These are phyloP conservation scores for Cyphellophora attinorum DNA, from an alignment of 2,329 filamentous ascomycete species.

Conservation along the genomic window DNA sequence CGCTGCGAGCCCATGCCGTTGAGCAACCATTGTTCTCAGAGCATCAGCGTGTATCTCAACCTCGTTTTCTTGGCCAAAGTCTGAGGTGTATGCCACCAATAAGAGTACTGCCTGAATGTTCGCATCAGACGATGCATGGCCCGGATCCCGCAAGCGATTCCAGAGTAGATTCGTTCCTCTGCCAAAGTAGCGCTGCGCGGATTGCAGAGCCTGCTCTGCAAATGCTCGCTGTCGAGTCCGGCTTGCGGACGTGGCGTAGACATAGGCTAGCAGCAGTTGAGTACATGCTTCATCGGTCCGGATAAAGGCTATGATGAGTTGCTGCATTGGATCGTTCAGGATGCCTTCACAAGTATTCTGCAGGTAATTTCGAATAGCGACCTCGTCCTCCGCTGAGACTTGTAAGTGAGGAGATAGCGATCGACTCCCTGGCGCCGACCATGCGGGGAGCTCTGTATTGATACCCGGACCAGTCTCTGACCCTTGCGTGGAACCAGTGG, in stretches of 20 bases:
- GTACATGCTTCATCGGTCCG: conserved; percentile 11
- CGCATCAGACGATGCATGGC: conserved; percentile 13
- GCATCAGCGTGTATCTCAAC: conserved; percentile 13
- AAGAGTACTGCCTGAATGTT: conserved; percentile 17
- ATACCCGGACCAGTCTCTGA: neutral
- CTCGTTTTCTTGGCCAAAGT: conserved; percentile 11
- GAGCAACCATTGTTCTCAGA: conserved; percentile 13
- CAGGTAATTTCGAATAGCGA: neutral
- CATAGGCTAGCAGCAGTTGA: conserved; percentile 12
- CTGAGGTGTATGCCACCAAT: conserved; percentile 15
- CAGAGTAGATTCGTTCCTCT: conserved; percentile 15
- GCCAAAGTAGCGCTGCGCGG: conserved; percentile 11
- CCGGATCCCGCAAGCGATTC: conserved; percentile 11
- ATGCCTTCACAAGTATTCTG: neutral
- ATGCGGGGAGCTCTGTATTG: neutral
- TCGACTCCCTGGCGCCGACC: neutral
- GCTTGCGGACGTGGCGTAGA: conserved; percentile 8
- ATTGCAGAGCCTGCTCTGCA: conserved; percentile 9
- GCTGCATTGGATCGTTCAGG: neutral
- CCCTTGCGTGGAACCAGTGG: neutral
- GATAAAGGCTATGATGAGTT: conserved; percentile 9
- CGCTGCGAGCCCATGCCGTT: conserved; percentile 10
- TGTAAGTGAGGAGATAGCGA: neutral
- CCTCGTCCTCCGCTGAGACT: neutral
- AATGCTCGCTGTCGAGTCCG: conserved; percentile 3